Evolutionary conservation across 768 basidiomycete species (phyloP).

Genomic region (Lactarius hengduanensis): DNA sequence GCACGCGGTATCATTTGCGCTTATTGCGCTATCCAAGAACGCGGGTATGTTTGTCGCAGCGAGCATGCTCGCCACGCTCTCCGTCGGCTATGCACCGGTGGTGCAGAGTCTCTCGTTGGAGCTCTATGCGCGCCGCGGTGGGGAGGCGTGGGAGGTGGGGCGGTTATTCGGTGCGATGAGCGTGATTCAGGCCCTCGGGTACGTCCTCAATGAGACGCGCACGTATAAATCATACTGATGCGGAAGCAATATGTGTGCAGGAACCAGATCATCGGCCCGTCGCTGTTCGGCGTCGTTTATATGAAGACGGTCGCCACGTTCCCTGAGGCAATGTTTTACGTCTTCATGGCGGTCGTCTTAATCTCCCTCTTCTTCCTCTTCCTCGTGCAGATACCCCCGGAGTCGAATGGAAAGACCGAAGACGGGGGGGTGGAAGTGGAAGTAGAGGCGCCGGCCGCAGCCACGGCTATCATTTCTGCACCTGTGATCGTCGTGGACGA

Average conservation of each 20-base stretch:
- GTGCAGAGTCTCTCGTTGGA: constrained; percentile 70
- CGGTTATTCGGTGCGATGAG: constrained; percentile 78
- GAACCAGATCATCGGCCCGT: constrained; percentile 64
- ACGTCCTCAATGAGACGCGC: constrained; percentile 21
- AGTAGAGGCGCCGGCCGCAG: background rate
- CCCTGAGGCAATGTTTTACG: constrained; percentile 67
- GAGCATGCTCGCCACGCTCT: constrained; percentile 53
- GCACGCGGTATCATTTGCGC: constrained; percentile 41
- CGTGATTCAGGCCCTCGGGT: constrained; percentile 70
- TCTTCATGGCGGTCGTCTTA: constrained; percentile 43
- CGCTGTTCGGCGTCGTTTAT: constrained; percentile 70
- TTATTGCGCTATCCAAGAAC: constrained; percentile 45
- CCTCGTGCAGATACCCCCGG: constrained; percentile 45
- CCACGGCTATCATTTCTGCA: background rate
- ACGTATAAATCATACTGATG: constrained; percentile 1
- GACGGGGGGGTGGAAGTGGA: background rate
- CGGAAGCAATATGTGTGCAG: constrained; percentile 35
- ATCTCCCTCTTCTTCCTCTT: constrained; percentile 46
- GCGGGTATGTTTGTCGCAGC: constrained; percentile 52
- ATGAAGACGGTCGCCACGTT: constrained; percentile 66
- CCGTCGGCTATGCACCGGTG: constrained; percentile 63
- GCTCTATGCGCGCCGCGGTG: constrained; percentile 53
- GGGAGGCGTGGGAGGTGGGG: constrained; percentile 55
- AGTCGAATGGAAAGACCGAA: too few species aligned
- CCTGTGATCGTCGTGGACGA: constrained; percentile 2